Evolutionary conservation across 2,329 filamentous ascomycete genomes (phyloP), one percentile per base, ranked within the genome.

Genomic region (Cercospora sp.): DNA sequence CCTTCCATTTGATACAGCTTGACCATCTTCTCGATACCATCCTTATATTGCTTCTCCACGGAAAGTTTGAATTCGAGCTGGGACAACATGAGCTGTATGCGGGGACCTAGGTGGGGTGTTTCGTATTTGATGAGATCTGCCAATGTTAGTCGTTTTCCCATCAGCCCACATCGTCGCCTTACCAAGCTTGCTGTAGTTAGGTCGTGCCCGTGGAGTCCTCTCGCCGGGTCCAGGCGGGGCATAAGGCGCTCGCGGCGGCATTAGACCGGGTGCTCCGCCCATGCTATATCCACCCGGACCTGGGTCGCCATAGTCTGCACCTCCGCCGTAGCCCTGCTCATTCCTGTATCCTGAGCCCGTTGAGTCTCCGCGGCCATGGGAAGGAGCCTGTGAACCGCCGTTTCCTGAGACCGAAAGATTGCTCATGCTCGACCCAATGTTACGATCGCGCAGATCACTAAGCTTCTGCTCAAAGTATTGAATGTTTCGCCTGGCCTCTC

Each of bases 21-120:
- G 58, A 97, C 92, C 95, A 99, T 98, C 84, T 99, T 99, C 81
- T 99, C 95, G 74, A 99, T 95, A 70, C 95, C 95, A 77, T 96
- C 96, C 73, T 98, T 93, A 81, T 99, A 99, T 81, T 99, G 95
- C 79, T 97, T 96, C 80, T 99, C 95, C 30, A 99, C 95, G 73
- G 95, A 97, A 69, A 99, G 87, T 83, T 99, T 99, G 84, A 99
- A 99, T 81, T 98, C 93, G 71, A 99, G 90, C 80, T 99, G 95
- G 59, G 95, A 96, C 77, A 99, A 85, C 95, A 99, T 99, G 77
- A 98, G 91, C 83, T 99, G 95, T 77, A 99, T 99, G 74, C 96
- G 93, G 69, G 95, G 94, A 36, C 95, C 95, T 70, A 99, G 89
- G 79, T 97, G 92, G 18, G 92, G 91, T 33, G 94, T 97, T 79